Base-by-base conservation (phyloP, 257 asterid species). In the Ocimum tenuiflorum region DNA sequence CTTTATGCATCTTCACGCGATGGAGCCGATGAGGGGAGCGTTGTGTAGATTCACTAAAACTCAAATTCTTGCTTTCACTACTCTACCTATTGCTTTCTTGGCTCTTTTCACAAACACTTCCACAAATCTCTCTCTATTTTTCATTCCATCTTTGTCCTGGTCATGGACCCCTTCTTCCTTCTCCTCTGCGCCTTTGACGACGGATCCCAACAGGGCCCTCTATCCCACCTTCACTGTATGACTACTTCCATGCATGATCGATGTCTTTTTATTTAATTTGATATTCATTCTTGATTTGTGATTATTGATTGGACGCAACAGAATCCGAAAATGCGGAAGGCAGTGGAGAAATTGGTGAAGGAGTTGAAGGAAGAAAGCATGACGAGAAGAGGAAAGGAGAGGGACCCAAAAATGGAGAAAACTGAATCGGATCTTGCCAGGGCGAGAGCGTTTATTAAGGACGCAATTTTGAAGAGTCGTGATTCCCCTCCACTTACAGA, bases 221-320 rank as follows among this genome's bases (percentile, higher is more conserved):
- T 87, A 87, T 72, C 95, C 91, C 6, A 77, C 72, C 13, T 87
- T 82, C 83, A 63, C 46, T 47, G 95, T 86, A 80, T 68, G 36
- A 83, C 75, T 69, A 20, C 36, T 59, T 38, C 65, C 36, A 36
- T 35, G 31, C 31, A 17, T n/a, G 4, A 14, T 36, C 63, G 15
- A 11, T 52, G 2, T 61, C 23, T 3, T 10, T 1, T 18, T 0
- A 12, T 14, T 11, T 49, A 27, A 31, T 31, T 31, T 2, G 3
- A 31, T 18, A 0, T 24, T 54, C 19, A 6, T 55, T 45, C 31
- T 8, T 4, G n/a, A 3, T 9, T 8, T 50, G 3, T 50, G 1
- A 7, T 29, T 31, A 31, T 36, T 12, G 1, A 11, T 12, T 41
- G 4, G 15, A 4, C 6, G 19, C 3, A 33, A 36, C 62, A 84